phyloP scores from a whole-genome alignment of 2,329 filamentous ascomycete species.

The Herpomyces periplanetae region DNA sequence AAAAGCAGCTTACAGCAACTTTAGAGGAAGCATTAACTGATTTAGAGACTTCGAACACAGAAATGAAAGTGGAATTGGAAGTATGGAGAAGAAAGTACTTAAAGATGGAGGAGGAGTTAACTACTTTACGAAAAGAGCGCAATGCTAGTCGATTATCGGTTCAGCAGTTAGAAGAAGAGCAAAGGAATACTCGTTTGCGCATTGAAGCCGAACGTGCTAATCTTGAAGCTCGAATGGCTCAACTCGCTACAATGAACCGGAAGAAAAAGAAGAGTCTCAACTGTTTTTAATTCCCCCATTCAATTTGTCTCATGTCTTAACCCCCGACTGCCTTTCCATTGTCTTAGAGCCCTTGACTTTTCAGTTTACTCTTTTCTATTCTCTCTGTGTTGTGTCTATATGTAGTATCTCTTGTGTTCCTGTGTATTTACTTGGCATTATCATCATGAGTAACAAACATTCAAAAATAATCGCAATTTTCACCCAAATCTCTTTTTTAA shows the following conservation, averaged over 20 bases:
- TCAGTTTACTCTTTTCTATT: no score
- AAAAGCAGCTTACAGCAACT: slow-evolving; percentile 80
- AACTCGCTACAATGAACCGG: slow-evolving; percentile 41
- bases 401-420: no score
- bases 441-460: no score
- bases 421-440: no score
- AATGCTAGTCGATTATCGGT: slow-evolving; percentile 21
- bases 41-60: slow-evolving; percentile 60
- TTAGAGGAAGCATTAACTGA: slow-evolving; percentile 84
- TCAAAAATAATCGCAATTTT: no score
- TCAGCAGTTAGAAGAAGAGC: slow-evolving; percentile 78
- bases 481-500: no score
- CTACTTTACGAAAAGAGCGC: slow-evolving; percentile 19
- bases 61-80: slow-evolving; percentile 62
- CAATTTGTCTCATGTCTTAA: no score
- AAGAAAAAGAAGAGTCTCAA: slow-evolving; percentile 86
- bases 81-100: slow-evolving; percentile 54
- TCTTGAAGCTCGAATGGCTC: slow-evolving; percentile 42
- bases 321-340: no score
- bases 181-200: slow-evolving; percentile 59
- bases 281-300: slow-evolving; percentile 64
- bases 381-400: no score
- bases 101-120: slow-evolving; percentile 29
- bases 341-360: no score
- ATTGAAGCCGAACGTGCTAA: slow-evolving; percentile 61